Evolutionary conservation across 2,329 filamentous ascomycete genomes (phyloP).

Genomic region (Monilinia vaccinii-corymbosi): DNA sequence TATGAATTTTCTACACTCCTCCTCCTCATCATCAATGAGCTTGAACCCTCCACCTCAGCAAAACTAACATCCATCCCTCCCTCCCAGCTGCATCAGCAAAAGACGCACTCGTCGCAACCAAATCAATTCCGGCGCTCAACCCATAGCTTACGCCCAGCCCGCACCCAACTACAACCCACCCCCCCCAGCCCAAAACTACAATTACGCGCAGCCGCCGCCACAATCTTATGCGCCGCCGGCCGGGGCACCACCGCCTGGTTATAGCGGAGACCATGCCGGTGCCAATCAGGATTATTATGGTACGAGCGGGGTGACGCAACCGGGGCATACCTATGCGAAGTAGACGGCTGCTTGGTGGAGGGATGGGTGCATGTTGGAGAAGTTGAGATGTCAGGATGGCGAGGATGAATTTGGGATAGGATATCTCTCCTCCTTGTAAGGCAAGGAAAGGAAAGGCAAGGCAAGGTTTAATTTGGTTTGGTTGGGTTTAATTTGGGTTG

Average conservation of each 20-base stretch:
- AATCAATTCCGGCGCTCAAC: background rate
- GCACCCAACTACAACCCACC: background rate
- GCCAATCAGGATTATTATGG: conserved; percentile 14
- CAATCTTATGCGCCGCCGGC: conserved; percentile 13
- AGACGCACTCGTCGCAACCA: conserved; percentile 11
- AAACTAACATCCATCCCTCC: background rate
- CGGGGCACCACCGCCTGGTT: conserved; percentile 8
- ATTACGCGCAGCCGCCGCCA: background rate
- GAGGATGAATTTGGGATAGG: too few species aligned
- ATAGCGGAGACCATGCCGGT: conserved; percentile 3
- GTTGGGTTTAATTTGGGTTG: too few species aligned
- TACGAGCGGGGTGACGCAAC: conserved; percentile 16
- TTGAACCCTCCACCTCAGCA: too few species aligned
- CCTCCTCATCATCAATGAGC: background rate
- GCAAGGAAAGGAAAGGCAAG: too few species aligned
- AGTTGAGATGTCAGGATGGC: background rate
- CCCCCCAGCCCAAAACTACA: background rate
- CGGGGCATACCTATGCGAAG: conserved; percentile 12
- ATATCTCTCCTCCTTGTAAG: too few species aligned
- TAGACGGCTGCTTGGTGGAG: background rate
- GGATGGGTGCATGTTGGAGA: too few species aligned
- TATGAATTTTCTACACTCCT: background rate
- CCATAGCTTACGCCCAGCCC: conserved; percentile 7
- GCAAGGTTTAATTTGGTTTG: too few species aligned
- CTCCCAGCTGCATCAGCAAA: background rate